Evolutionary conservation across 2,329 filamentous ascomycete species (phyloP).

Genomic region (Monosporascus sp.): DNA sequence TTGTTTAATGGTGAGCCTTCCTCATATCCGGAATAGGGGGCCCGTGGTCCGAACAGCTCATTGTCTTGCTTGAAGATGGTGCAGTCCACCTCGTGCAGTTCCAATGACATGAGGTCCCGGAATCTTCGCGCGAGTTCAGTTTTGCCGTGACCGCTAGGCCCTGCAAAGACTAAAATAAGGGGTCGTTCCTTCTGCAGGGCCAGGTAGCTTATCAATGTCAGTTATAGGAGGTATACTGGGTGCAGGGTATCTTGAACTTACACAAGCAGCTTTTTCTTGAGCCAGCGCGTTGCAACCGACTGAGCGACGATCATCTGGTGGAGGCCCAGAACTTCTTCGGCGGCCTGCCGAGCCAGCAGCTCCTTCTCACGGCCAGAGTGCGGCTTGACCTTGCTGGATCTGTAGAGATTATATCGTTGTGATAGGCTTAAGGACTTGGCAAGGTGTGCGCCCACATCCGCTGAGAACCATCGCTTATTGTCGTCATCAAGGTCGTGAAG

Average conservation of each 20-base stretch:
- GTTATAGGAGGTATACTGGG: neutral
- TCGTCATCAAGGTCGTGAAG: conserved; percentile 4
- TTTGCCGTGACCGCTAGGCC: conserved; percentile 43
- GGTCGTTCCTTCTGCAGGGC: conserved; percentile 23
- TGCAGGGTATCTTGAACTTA: conserved; percentile 1
- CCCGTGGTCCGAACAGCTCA: conserved; percentile 37
- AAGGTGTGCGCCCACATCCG: conserved; percentile 2
- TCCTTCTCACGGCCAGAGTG: conserved; percentile 7
- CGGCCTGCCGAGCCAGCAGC: conserved; percentile 3
- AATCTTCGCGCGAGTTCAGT: conserved; percentile 39
- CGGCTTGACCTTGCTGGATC: conserved; percentile 4
- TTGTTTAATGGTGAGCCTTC: conserved; percentile 40
- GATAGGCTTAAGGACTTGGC: conserved; percentile 5
- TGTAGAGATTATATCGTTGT: conserved; percentile 12
- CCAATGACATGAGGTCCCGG: conserved; percentile 32
- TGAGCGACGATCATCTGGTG: conserved; percentile 13
- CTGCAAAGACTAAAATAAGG: conserved; percentile 36
- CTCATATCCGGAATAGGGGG: conserved; percentile 27
- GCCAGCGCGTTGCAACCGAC: conserved; percentile 8
- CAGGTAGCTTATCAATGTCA: conserved; percentile 21
- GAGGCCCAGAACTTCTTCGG: conserved; percentile 10
- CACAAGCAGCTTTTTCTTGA: conserved; percentile 8
- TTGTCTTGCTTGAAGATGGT: conserved; percentile 29
- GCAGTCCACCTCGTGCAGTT: conserved; percentile 33
- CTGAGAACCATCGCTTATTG: conserved; percentile 13